Evolutionary conservation across 2,329 filamentous ascomycete species (phyloP), one percentile per base, ranked within the genome.

Genomic region (Diaporthe caulivora): DNA sequence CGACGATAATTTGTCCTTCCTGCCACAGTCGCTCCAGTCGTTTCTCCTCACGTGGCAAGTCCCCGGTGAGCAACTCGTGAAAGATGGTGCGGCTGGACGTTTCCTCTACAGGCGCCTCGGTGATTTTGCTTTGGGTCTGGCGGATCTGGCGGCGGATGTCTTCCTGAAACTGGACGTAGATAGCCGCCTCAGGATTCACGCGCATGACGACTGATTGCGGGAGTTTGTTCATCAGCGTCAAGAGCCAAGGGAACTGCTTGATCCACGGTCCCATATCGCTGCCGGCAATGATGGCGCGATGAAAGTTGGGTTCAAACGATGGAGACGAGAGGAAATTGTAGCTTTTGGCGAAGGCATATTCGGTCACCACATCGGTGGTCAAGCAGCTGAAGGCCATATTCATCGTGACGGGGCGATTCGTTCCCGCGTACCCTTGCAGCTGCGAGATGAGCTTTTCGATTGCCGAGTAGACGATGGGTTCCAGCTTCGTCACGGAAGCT

Each of bases 331-430:
- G 49, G 31, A 70, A 49, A 57, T 40, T 53, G 18, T 31, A 55
- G 24, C 49, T 70, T 34, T 55, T 34, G 31, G 37, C 67, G 44
- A 55, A 58, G 24, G 34, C 54, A 34, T 42, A 44, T 31, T 53
- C 37, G 2, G 62, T 51, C 11, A 37, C 44, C n/a, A 67, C 44
- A n/a, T 53, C 42, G 6, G 44, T 37, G 9, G 29, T 37, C 42
- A 67, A 24, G 44, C 51, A 51, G 44, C 62, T 67, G 62, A 51
- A 67, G 18, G 62, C 62, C 21, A 24, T n/a, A 24, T 49, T 51
- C 47, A 49, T n/a, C 47, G 47, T 49, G 47, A 49, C 47, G n/a
- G 47, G 47, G 21, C 47, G 47, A 49, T 21, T 21, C 10, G 47
- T 49, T 8, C 21, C 47, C n/a, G n/a, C 8, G n/a, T 49, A 49